A percentile compares a stretch with the other conserved stretches of the same genome.
Evolutionary conservation across 176 grass and related monocot genomes (phyloP).

Genomic region (Juncus effusus): DNA sequence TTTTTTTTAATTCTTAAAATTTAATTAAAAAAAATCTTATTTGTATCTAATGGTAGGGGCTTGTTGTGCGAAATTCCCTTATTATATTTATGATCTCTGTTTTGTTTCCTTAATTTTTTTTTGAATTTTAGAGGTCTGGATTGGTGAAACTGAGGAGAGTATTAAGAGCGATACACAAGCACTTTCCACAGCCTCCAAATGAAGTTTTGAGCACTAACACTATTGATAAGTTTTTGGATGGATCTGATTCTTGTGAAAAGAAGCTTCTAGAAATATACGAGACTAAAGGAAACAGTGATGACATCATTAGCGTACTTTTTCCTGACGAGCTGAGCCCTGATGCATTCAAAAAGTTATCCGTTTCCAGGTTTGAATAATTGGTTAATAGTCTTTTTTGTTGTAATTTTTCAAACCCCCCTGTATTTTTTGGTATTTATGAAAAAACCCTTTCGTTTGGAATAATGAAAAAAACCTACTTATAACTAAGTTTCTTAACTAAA

Average conservation of each 20-base stretch:
- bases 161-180: constrained; percentile 89
- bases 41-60: no score
- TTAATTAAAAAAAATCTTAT: no score
- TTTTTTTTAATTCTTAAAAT: no score
- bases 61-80: no score
- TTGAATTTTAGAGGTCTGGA: constrained; percentile 74
- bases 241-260: constrained; percentile 81
- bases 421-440: no score
- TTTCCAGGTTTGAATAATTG: constrained; percentile 47
- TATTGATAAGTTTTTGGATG: constrained; percentile 86
- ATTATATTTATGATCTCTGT: background rate
- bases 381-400: no score
- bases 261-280: constrained; percentile 64
- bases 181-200: constrained; percentile 80
- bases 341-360: constrained; percentile 59
- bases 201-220: constrained; percentile 61
- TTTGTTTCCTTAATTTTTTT: constrained; percentile 29
- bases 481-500: no score
- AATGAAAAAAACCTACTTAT: no score
- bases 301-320: constrained; percentile 64
- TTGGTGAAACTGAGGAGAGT: constrained; percentile 93
- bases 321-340: constrained; percentile 60
- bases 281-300: constrained; percentile 55
- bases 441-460: no score
- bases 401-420: no score